phyloP scores from a whole-genome alignment of 1,139 yeast species.

The Taphrina sp. region DNA sequence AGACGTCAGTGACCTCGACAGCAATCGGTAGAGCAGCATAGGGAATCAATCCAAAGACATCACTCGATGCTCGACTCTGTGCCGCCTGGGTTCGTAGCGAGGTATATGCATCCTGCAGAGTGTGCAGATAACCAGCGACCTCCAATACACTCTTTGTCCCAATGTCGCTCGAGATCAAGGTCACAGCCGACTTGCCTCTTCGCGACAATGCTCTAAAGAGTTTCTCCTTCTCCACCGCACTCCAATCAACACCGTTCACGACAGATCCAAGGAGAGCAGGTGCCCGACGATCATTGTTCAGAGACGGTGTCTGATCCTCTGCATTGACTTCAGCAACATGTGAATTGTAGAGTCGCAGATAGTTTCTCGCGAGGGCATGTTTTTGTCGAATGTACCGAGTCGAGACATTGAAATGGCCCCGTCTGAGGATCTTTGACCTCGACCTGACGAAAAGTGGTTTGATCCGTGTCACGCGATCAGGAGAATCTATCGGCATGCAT shows the following conservation, averaged over 20 bases:
- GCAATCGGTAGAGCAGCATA: conserved; percentile 4
- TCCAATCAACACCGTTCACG: conserved; percentile 25
- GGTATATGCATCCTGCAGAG: conserved; percentile 1
- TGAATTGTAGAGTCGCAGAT: conserved; percentile 2
- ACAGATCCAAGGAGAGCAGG: too few relatives aligned
- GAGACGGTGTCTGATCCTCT: not conserved
- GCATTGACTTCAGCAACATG: conserved; percentile 3
- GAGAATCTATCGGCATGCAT: too few relatives aligned
- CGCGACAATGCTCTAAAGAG: conserved; percentile 19
- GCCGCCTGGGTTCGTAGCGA: not conserved
- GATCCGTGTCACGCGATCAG: too few relatives aligned
- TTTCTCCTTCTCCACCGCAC: conserved; percentile 17
- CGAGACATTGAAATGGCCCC: too few relatives aligned
- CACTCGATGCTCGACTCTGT: not conserved
- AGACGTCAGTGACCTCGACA: not conserved
- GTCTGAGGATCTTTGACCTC: too few relatives aligned
- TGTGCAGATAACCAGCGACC: conserved; percentile 19
- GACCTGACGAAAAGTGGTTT: too few relatives aligned
- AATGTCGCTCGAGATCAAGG: conserved; percentile 10
- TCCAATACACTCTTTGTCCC: conserved; percentile 27
- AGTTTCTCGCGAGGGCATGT: too few relatives aligned
- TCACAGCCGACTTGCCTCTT: conserved; percentile 14
- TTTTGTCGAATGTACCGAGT: too few relatives aligned
- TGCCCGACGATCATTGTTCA: too few relatives aligned
- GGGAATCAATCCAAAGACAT: not conserved